Percentiles rank a stretch among this genome's conserved stretches.
phyloP scores from a whole-genome alignment of 352 stramenopile species.

The Peronospora belbahrii region DNA sequence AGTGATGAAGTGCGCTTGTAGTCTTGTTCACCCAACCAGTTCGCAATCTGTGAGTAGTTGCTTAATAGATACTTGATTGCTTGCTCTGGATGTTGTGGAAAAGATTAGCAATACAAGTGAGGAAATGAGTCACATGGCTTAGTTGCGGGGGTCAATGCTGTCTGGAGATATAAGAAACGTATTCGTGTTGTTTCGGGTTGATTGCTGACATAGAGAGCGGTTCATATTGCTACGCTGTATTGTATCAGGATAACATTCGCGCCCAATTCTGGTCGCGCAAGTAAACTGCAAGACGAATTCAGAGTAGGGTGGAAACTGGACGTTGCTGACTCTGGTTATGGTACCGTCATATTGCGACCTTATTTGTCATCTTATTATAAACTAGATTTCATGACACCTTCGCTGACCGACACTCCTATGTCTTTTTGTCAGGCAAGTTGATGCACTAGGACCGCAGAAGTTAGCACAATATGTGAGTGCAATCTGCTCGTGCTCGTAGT shows the following conservation, averaged over 20 bases:
- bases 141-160: no score
- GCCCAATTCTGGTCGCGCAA: slow-evolving; percentile 85
- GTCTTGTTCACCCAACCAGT: slow-evolving; percentile 4
- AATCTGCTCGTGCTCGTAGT: slow-evolving; percentile 84
- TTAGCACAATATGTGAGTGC: slow-evolving; percentile 79
- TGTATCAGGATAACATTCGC: no score
- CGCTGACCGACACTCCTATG: slow-evolving; percentile 52
- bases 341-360: slow-evolving; percentile 72
- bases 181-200: slow-evolving; percentile 58
- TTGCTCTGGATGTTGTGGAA: neutral
- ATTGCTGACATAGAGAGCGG: slow-evolving; percentile 61
- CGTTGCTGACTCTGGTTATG: slow-evolving; percentile 61
- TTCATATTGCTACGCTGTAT: slow-evolving; percentile 39
- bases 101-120: slow-evolving; percentile 7
- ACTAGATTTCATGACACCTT: slow-evolving; percentile 46
- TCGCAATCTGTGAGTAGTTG: slow-evolving; percentile 1
- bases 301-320: slow-evolving; percentile 56
- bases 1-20: neutral
- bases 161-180: slow-evolving; percentile 79
- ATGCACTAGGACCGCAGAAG: slow-evolving; percentile 65
- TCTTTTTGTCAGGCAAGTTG: slow-evolving; percentile 64
- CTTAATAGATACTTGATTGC: slow-evolving; percentile 2
- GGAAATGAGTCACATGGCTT: neutral
- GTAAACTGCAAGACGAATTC: slow-evolving; percentile 66
- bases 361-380: slow-evolving; percentile 62